Base-by-base conservation (phyloP, 768 basidiomycete species). In the Rhizopogon roseolus region DNA sequence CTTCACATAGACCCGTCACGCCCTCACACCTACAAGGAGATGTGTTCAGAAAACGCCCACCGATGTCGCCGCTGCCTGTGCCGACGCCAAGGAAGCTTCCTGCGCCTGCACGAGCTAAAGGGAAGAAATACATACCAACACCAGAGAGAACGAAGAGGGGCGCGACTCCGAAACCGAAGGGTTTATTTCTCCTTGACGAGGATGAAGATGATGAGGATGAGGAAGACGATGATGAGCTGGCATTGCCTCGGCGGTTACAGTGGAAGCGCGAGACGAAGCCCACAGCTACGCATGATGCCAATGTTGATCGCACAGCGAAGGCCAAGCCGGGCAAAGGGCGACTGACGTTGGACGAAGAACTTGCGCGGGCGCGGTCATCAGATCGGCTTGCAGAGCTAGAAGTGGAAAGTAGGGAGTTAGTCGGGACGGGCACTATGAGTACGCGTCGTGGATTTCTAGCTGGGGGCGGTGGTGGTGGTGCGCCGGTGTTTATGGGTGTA, bases 391-490 rank as follows among this genome's bases (percentile, higher is more conserved):
- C 64, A n/a, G 77, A 73, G n/a, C 54, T 71, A 10, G 66, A 65
- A 6, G 32, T 66, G 17, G 82, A 86, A 1, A 76, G 72, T 54
- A 78, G 75, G 22, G 55, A 44, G n/a, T 32, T 54, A 9, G 66
- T 73, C 2, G 85, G 78, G 16, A 75, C 80, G 2, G 86, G 86
- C 10, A 80, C 73, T 39, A 74, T 73, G 62, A 80, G 75, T 49
- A 81, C 76, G 59, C 73, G 68, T 16, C 70, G 64, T 5, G 85
- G 86, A 2, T 92, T 90, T 57, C 71, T 90, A 19, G 84, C 86
- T 4, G 84, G 81, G 60, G 89, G 89, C 11, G 89, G 90, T 1
- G 88, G 78, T 9, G 88, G 84, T 22, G 90, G 90, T 1, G 54
- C 63, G 1, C 84, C 88, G 1, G 84, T 92, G 10, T 81, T 82